phyloP scores from a whole-genome alignment of 2,329 filamentous ascomycete genomes.

The Mariannaea elegans region DNA sequence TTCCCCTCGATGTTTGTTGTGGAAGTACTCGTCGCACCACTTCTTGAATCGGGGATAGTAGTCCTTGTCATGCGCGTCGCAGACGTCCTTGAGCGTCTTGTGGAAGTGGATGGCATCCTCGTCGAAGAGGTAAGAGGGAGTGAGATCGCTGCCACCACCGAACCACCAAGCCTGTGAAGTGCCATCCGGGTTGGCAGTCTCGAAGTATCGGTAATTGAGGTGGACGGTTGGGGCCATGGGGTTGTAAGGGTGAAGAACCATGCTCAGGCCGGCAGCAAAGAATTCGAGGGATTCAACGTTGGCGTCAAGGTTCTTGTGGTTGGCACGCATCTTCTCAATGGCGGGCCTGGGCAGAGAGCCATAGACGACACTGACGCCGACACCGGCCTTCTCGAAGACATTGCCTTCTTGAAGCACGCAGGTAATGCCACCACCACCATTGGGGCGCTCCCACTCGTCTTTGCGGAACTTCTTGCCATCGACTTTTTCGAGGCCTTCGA shows the following conservation, averaged over 20 bases:
- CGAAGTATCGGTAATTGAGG: constrained; percentile 98
- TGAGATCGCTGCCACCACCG: constrained; percentile 92
- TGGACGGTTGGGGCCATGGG: constrained; percentile 98
- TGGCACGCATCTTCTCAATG: constrained; percentile 91
- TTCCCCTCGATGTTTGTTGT: constrained; percentile 89
- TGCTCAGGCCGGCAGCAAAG: constrained; percentile 91
- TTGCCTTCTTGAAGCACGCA: constrained; percentile 96
- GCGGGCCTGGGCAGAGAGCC: constrained; percentile 86
- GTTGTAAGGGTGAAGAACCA: constrained; percentile 93
- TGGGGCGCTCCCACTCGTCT: constrained; percentile 87
- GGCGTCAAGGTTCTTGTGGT: constrained; percentile 89
- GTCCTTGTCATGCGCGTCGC: constrained; percentile 89
- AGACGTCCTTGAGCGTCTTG: constrained; percentile 88
- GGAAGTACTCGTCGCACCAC: constrained; percentile 99
- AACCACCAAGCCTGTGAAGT: constrained; percentile 96
- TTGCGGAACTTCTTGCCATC: constrained; percentile 84
- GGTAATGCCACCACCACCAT: constrained; percentile 92
- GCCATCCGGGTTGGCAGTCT: constrained; percentile 87
- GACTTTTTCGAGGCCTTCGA: constrained; percentile 81
- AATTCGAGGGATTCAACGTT: constrained; percentile 87
- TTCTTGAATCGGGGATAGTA: constrained; percentile 97
- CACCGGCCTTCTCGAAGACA: constrained; percentile 96
- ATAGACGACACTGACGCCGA: constrained; percentile 95
- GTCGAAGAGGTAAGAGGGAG: constrained; percentile 92
- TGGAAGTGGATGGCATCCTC: constrained; percentile 99